A percentile compares a stretch with the other conserved stretches of the same genome.
phyloP scores from a whole-genome alignment of 805 yeast species.

The Saturnispora serradocipensis region DNA sequence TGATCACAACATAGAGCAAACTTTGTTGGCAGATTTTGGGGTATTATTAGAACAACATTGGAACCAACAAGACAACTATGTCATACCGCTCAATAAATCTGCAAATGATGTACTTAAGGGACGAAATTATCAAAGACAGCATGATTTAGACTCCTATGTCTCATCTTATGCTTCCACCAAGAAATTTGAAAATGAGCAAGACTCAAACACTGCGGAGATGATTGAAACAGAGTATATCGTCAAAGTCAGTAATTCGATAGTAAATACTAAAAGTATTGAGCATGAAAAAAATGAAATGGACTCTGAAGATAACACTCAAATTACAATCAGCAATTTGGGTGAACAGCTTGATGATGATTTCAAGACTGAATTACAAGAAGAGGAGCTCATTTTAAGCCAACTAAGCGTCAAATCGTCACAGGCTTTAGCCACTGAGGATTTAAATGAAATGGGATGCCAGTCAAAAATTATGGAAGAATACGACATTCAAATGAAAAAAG shows the following conservation, averaged over 20 bases:
- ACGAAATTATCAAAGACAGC: conserved; percentile 5
- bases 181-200: conserved; percentile 6
- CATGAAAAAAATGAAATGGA: conserved; percentile 6
- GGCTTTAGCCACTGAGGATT: background rate
- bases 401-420: background rate
- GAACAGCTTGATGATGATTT: conserved; percentile 5
- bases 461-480: background rate
- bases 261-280: background rate
- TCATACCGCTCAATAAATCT: conserved; percentile 8
- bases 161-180: background rate
- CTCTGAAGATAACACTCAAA: conserved; percentile 1
- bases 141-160: conserved; percentile 8
- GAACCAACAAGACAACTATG: conserved; percentile 11
- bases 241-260: conserved; percentile 3
- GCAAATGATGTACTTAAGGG: conserved; percentile 1
- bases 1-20: conserved; percentile 44
- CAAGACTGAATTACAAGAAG: conserved; percentile 4
- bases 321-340: background rate
- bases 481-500: background rate
- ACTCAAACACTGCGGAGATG: background rate
- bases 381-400: background rate
- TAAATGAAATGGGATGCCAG: background rate
- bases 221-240: background rate
- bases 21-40: conserved; percentile 47
- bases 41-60: conserved; percentile 42